Conservation (phyloP, 164 flowering plant genomes). For the Aristolochia californica region DNA sequence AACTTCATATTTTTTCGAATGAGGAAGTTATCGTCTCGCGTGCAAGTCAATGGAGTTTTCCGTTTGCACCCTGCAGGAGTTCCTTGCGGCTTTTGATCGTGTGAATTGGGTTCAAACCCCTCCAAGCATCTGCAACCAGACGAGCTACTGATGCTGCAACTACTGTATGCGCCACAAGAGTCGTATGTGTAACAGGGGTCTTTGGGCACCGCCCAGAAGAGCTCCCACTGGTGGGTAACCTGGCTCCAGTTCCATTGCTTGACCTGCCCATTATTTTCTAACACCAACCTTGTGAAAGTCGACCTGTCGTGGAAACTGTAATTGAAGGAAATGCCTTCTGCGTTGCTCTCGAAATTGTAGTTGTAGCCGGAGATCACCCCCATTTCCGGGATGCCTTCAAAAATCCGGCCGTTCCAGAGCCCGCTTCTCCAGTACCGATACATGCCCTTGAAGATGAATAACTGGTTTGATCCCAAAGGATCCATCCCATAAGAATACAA, state of each 20-base stretch:
- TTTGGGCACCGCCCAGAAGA: background rate
- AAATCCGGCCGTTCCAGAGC: conserved; percentile 6
- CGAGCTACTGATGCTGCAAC: conserved; percentile 14
- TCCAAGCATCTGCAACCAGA: conserved; percentile 26
- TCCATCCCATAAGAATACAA: background rate
- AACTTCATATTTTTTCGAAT: conserved; percentile 14
- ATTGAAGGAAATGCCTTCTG: background rate
- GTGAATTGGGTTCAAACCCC: conserved; percentile 27
- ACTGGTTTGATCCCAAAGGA: background rate
- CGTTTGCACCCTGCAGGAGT: conserved; percentile 26
- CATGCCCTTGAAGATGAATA: background rate
- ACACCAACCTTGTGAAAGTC: background rate
- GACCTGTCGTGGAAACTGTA: background rate
- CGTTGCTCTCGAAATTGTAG: background rate
- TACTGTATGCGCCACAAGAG: conserved; percentile 26
- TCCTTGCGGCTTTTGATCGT: conserved; percentile 16
- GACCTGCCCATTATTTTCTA: conserved; percentile 3
- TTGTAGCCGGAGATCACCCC: background rate
- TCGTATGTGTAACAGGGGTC: conserved; percentile 21
- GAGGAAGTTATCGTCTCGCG: conserved; percentile 13
- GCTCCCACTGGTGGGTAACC: conserved; percentile 7
- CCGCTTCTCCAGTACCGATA: background rate
- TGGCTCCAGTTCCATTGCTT: conserved; percentile 12
- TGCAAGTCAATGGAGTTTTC: background rate
- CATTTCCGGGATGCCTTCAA: background rate